phyloP scores from a whole-genome alignment of 1,139 yeast species.

The Saccharomyces pastorianus region DNA sequence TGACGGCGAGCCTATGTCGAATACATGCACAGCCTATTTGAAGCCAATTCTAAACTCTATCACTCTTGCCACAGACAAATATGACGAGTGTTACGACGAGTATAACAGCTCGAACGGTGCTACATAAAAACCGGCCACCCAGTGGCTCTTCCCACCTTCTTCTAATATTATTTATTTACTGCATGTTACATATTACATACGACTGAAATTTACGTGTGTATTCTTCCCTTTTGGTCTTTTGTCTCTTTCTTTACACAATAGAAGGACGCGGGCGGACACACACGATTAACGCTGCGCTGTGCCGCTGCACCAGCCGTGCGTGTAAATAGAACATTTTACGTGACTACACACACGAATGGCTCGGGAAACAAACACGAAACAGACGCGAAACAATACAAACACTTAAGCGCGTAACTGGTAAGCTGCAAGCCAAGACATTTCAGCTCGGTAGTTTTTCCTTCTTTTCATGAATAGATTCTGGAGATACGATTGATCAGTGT shows the following conservation, averaged over 20 bases:
- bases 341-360: background rate
- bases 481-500: too few species aligned
- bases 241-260: background rate
- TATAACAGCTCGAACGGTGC: background rate
- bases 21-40: slow-evolving; percentile 22
- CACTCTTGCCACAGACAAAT: slow-evolving; percentile 24
- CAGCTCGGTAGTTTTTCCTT: too few species aligned
- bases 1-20: slow-evolving; percentile 25
- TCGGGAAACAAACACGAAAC: background rate
- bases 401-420: too few species aligned
- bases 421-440: too few species aligned
- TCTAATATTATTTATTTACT: background rate
- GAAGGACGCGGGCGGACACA: background rate
- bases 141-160: too few species aligned
- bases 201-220: background rate
- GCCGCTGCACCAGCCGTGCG: background rate
- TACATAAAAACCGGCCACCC: too few species aligned
- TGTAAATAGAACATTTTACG: background rate
- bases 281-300: background rate
- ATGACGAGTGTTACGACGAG: slow-evolving; percentile 11
- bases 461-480: too few species aligned
- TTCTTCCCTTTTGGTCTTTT: background rate
- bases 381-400: background rate
- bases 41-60: slow-evolving; percentile 24
- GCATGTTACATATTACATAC: background rate